Conservation (phyloP, 164 flowering plant genomes). For the Houttuynia cordata region DNA sequence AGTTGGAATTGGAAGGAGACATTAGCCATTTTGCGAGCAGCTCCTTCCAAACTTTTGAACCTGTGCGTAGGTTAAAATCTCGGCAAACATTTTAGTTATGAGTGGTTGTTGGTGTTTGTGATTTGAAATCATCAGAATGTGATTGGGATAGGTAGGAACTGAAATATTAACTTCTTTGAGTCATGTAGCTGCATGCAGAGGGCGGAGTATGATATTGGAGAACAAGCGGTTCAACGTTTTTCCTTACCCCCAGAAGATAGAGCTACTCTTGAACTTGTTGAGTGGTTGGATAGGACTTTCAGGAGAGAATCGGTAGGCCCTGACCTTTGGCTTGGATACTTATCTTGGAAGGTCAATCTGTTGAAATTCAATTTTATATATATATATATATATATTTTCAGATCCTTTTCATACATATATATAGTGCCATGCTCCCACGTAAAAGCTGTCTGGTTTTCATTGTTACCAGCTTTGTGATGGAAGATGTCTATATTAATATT, state of each 20-base stretch:
- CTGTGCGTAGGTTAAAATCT: constrained; percentile 48
- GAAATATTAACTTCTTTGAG: constrained; percentile 1
- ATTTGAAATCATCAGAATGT: too few species aligned
- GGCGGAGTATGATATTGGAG: constrained; percentile 93
- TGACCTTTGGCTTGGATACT: background rate
- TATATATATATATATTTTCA: too few species aligned
- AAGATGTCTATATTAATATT: too few species aligned
- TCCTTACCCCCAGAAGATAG: constrained; percentile 90
- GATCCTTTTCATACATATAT: too few species aligned
- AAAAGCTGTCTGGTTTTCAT: too few species aligned
- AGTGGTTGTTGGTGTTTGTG: too few species aligned
- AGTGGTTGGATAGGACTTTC: constrained; percentile 89
- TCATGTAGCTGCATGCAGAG: constrained; percentile 85
- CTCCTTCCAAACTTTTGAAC: constrained; percentile 88
- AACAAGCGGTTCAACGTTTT: constrained; percentile 90
- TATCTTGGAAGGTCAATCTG: background rate
- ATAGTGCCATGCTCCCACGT: too few species aligned
- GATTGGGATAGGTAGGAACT: background rate
- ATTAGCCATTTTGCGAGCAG: constrained; percentile 81
- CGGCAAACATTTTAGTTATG: background rate
- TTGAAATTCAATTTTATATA: too few species aligned
- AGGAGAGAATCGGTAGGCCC: constrained; percentile 56
- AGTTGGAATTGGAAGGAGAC: constrained; percentile 98
- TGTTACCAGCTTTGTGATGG: too few species aligned
- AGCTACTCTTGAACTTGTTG: constrained; percentile 85